Conservation (phyloP, 495 filamentous ascomycete species). For the Jackrogersella multiformis region DNA sequence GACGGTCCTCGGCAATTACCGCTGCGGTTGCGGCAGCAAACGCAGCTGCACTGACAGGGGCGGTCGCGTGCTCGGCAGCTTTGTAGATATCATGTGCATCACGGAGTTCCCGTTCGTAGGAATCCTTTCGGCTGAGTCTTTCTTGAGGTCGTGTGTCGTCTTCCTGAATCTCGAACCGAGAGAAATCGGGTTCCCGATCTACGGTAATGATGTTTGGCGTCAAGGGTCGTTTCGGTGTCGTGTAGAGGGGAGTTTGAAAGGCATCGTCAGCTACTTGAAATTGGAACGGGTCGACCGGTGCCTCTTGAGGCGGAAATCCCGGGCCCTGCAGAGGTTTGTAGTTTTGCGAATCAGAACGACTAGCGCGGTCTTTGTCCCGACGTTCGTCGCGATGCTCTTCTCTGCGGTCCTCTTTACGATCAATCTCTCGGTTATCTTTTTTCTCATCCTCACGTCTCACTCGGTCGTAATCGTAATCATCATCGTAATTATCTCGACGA, state of each 20-base stretch:
- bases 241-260: constrained; percentile 52
- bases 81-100: constrained; percentile 47
- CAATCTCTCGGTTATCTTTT: constrained; percentile 13
- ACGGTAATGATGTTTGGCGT: constrained; percentile 57
- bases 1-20: constrained; percentile 45
- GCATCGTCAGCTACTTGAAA: constrained; percentile 61
- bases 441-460: constrained; percentile 16
- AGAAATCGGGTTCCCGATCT: constrained; percentile 57
- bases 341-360: constrained; percentile 8
- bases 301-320: constrained; percentile 22
- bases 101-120: constrained; percentile 52
- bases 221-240: constrained; percentile 47
- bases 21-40: constrained; percentile 50
- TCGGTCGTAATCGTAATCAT: constrained; percentile 38
- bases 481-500: constrained; percentile 38
- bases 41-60: constrained; percentile 47
- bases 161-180: constrained; percentile 39
- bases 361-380: constrained; percentile 8
- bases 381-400: constrained; percentile 12
- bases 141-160: constrained; percentile 30
- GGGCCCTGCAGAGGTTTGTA: constrained; percentile 10
- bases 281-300: constrained; percentile 59
- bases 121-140: constrained; percentile 53
- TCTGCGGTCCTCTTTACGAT: constrained; percentile 15
- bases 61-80: constrained; percentile 50